phyloP scores from a whole-genome alignment of 75 land plant species.

The Selaginella tamariscina region DNA sequence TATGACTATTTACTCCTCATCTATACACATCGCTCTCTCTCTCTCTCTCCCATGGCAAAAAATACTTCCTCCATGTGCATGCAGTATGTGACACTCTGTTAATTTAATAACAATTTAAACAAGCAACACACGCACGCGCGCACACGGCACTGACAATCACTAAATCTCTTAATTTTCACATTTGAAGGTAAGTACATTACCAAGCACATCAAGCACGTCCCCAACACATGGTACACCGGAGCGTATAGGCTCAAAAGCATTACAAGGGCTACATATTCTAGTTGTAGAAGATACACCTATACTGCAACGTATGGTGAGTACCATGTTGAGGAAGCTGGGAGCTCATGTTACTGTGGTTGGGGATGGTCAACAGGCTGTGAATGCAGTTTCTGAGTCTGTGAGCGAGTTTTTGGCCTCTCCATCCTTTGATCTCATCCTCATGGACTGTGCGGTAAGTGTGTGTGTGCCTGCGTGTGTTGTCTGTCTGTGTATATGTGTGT shows the following conservation, averaged over 20 bases:
- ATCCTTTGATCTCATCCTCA: slow-evolving; percentile 47
- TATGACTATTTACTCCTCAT: too few species aligned
- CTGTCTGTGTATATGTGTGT: too few species aligned
- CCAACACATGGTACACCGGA: background rate
- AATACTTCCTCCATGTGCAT: too few species aligned
- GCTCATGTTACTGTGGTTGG: slow-evolving; percentile 50
- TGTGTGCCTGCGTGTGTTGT: too few species aligned
- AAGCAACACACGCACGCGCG: too few species aligned
- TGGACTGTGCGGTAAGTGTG: slow-evolving; percentile 67
- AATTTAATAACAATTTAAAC: too few species aligned
- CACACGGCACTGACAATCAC: too few species aligned
- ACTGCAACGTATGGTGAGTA: slow-evolving; percentile 62
- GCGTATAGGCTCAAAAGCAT: background rate
- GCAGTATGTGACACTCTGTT: too few species aligned
- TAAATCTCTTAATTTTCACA: too few species aligned
- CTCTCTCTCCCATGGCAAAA: too few species aligned
- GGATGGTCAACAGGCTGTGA: slow-evolving; percentile 70
- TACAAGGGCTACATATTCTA: slow-evolving; percentile 49
- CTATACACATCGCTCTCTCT: too few species aligned
- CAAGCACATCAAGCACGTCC: background rate
- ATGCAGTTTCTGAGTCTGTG: slow-evolving; percentile 16
- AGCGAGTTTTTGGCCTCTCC: background rate
- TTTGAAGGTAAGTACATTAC: too few species aligned
- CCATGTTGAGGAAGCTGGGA: slow-evolving; percentile 70
- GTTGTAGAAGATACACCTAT: slow-evolving; percentile 73